phyloP scores from a whole-genome alignment of 2,329 filamentous ascomycete genomes.

The Colletotrichum karsti region DNA sequence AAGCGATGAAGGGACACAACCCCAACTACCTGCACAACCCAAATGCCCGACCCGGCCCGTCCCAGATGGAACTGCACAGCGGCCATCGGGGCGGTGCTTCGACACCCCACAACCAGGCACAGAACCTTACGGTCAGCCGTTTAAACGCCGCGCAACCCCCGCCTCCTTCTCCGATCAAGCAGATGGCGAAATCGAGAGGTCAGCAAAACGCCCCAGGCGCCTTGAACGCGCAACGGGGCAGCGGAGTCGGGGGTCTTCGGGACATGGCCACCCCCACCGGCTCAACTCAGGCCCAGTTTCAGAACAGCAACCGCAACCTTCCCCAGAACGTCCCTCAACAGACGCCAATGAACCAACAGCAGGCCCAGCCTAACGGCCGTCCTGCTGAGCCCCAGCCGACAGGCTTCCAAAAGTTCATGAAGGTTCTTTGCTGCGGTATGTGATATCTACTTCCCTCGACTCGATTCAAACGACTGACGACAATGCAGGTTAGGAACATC shows the following conservation, averaged over 20 bases:
- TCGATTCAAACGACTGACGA: neutral
- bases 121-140: conserved; percentile 80
- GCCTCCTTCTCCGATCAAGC: conserved; percentile 85
- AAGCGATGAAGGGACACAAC: conserved; percentile 75
- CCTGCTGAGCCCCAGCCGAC: conserved; percentile 77
- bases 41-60: conserved; percentile 81
- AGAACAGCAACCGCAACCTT: conserved; percentile 92
- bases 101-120: conserved; percentile 69
- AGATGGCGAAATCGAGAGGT: conserved; percentile 77
- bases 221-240: conserved; percentile 79
- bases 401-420: conserved; percentile 92
- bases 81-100: conserved; percentile 73
- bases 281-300: conserved; percentile 95
- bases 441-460: neutral
- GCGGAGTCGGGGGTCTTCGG: conserved; percentile 75
- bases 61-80: conserved; percentile 84
- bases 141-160: conserved; percentile 94
- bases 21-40: conserved; percentile 75
- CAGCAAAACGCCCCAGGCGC: conserved; percentile 82
- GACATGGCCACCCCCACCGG: conserved; percentile 86
- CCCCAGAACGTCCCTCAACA: conserved; percentile 71
- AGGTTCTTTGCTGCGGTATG: conserved; percentile 85
- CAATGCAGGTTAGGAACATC: conserved; percentile 13
- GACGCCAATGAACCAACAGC: conserved; percentile 61
- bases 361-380: conserved; percentile 62